phyloP scores from a whole-genome alignment of 2,329 filamentous ascomycete genomes.

The Rutstroemia sp. region DNA sequence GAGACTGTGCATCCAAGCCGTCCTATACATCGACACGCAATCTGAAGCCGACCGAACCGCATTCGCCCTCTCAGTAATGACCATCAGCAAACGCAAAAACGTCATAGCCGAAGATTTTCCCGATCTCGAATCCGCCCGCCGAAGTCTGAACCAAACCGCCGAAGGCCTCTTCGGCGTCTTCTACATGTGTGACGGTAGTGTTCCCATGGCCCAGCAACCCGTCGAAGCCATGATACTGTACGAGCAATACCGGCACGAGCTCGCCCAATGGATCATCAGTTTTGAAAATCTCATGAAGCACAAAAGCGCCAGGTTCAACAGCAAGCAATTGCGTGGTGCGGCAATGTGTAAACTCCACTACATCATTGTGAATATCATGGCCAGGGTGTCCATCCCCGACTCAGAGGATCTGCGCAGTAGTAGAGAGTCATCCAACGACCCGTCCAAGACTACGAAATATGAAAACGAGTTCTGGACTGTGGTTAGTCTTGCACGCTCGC shows the following conservation, averaged over 20 bases:
- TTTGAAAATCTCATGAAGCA: slow-evolving; percentile 24
- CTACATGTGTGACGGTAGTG: slow-evolving; percentile 16
- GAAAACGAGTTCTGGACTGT: slow-evolving; percentile 17
- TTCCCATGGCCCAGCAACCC: slow-evolving; percentile 17
- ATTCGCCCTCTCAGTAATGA: slow-evolving; percentile 17
- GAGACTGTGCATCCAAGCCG: slow-evolving; percentile 23
- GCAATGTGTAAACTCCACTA: slow-evolving; percentile 27
- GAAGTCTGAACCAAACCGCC: slow-evolving; percentile 16
- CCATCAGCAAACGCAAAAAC: slow-evolving; percentile 10
- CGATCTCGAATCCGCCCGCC: slow-evolving; percentile 20
- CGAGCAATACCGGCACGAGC: slow-evolving; percentile 10
- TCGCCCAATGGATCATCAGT: slow-evolving; percentile 19
- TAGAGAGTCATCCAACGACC: neutral
- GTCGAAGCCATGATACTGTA: slow-evolving; percentile 10
- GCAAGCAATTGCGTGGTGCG: slow-evolving; percentile 24
- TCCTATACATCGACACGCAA: slow-evolving; percentile 25
- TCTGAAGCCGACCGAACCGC: slow-evolving; percentile 11
- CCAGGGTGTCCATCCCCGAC: slow-evolving; percentile 7
- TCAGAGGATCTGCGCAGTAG: neutral
- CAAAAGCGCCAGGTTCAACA: slow-evolving; percentile 15
- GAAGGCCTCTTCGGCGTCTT: slow-evolving; percentile 22
- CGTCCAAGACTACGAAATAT: neutral
- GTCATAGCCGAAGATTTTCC: slow-evolving; percentile 17
- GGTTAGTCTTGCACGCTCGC: slow-evolving; percentile 20
- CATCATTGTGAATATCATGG: slow-evolving; percentile 20